Evolutionary conservation across 345 rosid species (phyloP).

Genomic region (Xanthoceras sorbifolium): DNA sequence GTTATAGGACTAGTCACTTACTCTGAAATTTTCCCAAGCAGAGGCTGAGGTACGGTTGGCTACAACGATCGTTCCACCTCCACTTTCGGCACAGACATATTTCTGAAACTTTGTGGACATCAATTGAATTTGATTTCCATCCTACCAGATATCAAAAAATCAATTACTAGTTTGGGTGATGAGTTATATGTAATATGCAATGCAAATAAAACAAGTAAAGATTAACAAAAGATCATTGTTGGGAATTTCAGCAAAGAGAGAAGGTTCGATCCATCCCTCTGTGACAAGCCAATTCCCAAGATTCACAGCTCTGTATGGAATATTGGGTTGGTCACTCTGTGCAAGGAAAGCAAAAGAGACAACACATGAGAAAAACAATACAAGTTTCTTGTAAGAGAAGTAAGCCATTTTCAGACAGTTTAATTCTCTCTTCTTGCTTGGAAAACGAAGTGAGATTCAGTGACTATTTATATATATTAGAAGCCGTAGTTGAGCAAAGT

Average conservation of each 20-base stretch:
- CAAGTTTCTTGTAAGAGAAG: neutral
- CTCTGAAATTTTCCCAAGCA: slow-evolving; percentile 46
- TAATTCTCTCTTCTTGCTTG: neutral
- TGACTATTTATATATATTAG: neutral
- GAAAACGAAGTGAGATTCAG: neutral
- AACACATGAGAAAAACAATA: neutral
- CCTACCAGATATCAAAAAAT: slow-evolving; percentile 25
- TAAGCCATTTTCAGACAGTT: neutral
- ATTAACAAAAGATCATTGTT: slow-evolving; percentile 42
- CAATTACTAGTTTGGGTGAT: too few species aligned
- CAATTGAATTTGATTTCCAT: slow-evolving; percentile 41
- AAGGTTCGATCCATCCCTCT: slow-evolving; percentile 36
- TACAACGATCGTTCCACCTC: slow-evolving; percentile 33
- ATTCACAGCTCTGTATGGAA: slow-evolving; percentile 26
- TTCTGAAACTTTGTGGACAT: slow-evolving; percentile 33
- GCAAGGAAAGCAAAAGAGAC: neutral
- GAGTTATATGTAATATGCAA: too few species aligned
- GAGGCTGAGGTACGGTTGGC: slow-evolving; percentile 32
- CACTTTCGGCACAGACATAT: slow-evolving; percentile 30
- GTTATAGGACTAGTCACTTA: slow-evolving; percentile 1
- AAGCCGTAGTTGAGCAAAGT: neutral
- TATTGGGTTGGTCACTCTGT: neutral
- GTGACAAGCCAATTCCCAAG: slow-evolving; percentile 33
- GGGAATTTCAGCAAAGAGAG: slow-evolving; percentile 35
- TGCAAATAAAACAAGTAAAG: too few species aligned